These are phyloP conservation scores for Cucumis cinereus DNA, from an alignment of 306 rosid species.

Conservation along the genomic window DNA sequence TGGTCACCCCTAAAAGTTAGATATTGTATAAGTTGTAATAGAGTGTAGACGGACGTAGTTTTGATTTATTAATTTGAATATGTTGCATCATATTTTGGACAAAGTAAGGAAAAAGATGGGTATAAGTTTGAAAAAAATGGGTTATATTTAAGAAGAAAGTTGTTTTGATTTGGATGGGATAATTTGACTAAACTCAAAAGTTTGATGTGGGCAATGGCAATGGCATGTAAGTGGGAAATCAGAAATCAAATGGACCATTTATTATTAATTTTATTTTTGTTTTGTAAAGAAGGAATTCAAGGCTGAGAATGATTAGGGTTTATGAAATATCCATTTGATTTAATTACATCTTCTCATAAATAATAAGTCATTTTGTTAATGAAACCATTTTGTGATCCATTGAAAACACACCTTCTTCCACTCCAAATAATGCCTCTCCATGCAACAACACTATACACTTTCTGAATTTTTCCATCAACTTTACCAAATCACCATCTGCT, in stretches of 20 bases:
- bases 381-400: background rate
- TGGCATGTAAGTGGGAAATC: background rate
- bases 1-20: no score
- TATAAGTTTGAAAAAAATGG: background rate
- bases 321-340: background rate
- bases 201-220: background rate
- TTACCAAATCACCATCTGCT: background rate
- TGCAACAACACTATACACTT: background rate
- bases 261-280: background rate
- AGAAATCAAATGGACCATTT: background rate
- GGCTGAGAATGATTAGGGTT: background rate
- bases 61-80: no score
- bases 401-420: conserved; percentile 2
- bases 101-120: background rate
- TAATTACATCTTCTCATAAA: background rate
- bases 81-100: background rate
- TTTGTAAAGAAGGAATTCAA: background rate
- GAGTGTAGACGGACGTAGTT: no score
- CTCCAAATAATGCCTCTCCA: background rate
- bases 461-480: background rate
- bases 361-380: background rate
- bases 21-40: no score
- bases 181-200: background rate
- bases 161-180: background rate
- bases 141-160: background rate